Evolutionary conservation across 192 early-diverging fungal genomes (phyloP), one percentile per base, ranked within the genome.

Genomic region (Fimicolochytrium jonesii): DNA sequence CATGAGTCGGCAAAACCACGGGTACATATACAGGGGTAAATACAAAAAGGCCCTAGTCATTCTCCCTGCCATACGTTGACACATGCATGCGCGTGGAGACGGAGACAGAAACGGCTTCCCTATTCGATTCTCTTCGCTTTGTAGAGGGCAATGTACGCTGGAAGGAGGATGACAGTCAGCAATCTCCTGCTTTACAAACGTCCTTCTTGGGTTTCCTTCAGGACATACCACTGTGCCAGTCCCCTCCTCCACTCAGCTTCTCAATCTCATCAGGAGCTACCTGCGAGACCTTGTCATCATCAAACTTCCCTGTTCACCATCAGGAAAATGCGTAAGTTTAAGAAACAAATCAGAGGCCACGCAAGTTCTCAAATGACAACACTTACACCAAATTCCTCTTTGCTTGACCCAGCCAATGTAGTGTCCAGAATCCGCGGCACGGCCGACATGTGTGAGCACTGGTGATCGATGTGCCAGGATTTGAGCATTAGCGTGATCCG

Each of bases 351-450:
- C 9, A 41, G 13, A 67, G 23, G 18, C 11, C 9, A 25, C 26
- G n/a, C n/a, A n/a, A n/a, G n/a, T n/a, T n/a, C n/a, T n/a, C n/a
- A n/a, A n/a, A n/a, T n/a, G n/a, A n/a, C 11, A 0, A 50, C 53
- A 72, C 67, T 59, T 72, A 79, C 79, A 79, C 79, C 82, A 84
- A 22, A 72, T 50, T 6, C 53, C 68, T 30, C 56, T 66, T 81
- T 86, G 88, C 61, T 89, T 89, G 3, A 88, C 88, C 96, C 96
- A 98, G 17, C 84, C 94, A 67, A 98, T 96, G 48, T 97, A 97
- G 47, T 85, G 79, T 46, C 93, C 94, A 31, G 92, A 94, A 67
- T 97, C 92, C 32, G 92, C 89, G 4, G 88, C 86, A 15, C 94
- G 85, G n/a, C 96, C 96, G 41, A 89, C 82, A 68, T 99, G 96